A percentile compares a stretch with the other conserved stretches of the same genome.
phyloP scores from a whole-genome alignment of 768 basidiomycete species.

The Termitomyces sp. region DNA sequence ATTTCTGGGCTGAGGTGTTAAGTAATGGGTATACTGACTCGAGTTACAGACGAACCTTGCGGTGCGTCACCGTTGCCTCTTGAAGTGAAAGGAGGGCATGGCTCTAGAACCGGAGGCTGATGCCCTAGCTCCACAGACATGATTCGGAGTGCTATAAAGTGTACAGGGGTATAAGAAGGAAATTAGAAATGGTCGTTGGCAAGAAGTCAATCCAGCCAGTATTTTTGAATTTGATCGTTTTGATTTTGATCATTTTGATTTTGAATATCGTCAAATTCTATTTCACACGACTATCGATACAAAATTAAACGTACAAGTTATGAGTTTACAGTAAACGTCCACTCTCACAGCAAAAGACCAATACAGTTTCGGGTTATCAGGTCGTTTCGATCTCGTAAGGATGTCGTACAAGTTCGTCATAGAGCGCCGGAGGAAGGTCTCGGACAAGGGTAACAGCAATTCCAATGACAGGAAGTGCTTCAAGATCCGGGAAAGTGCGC shows the following conservation, averaged over 20 bases:
- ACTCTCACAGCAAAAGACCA: not conserved
- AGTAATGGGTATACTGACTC: not conserved
- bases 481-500: conserved; percentile 89
- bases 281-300: conserved; percentile 10
- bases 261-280: conserved; percentile 15
- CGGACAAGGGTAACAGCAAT: conserved; percentile 93
- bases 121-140: not conserved
- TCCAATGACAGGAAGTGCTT: conserved; percentile 83
- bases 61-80: not conserved
- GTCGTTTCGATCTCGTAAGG: conserved; percentile 57
- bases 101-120: not conserved
- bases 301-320: not conserved
- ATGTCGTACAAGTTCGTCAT: conserved; percentile 86
- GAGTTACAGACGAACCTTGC: not conserved
- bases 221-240: not conserved
- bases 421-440: conserved; percentile 82
- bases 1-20: not conserved
- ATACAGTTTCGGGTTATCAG: conserved; percentile 8
- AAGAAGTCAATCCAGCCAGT: not conserved
- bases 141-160: not conserved
- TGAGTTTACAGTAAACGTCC: conserved; percentile 1
- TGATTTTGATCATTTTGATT: conserved; percentile 13
- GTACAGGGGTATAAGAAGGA: not conserved
- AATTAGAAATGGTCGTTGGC: not conserved
- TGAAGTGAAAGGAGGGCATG: not conserved